Conservation (phyloP, 345 rosid species). For the Tarenaya hassleriana region DNA sequence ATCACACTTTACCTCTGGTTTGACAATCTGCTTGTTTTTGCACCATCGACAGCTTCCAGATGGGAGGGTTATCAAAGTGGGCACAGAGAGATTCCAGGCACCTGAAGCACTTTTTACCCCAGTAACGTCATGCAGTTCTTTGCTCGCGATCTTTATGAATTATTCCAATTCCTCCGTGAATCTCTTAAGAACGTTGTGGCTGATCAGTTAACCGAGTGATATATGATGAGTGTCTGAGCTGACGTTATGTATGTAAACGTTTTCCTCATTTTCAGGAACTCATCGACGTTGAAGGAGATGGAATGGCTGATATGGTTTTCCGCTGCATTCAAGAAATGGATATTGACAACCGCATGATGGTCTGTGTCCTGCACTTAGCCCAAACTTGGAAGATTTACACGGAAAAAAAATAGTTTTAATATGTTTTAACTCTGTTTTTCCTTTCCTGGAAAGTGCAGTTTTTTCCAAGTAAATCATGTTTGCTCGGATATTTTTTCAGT, state of each 20-base stretch:
- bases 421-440: no score
- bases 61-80: constrained; percentile 91
- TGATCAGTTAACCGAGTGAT: constrained; percentile 5
- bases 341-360: constrained; percentile 96
- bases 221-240: no score
- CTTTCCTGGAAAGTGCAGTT: no score
- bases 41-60: constrained; percentile 74
- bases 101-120: constrained; percentile 99
- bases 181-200: not conserved
- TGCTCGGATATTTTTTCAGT: no score
- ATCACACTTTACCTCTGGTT: not conserved
- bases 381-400: no score
- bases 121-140: constrained; percentile 30
- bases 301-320: constrained; percentile 99
- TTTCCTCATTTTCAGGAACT: constrained; percentile 49
- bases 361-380: constrained; percentile 23
- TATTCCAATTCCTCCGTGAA: not conserved
- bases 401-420: no score
- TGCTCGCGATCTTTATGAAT: constrained; percentile 1
- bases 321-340: constrained; percentile 99
- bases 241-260: not conserved
- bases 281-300: constrained; percentile 98
- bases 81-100: constrained; percentile 99
- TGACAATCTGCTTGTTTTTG: not conserved
- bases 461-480: no score